Evolutionary conservation across 108 stramenopile species (phyloP).

Genomic region (Discostella pseudostelligera): DNA sequence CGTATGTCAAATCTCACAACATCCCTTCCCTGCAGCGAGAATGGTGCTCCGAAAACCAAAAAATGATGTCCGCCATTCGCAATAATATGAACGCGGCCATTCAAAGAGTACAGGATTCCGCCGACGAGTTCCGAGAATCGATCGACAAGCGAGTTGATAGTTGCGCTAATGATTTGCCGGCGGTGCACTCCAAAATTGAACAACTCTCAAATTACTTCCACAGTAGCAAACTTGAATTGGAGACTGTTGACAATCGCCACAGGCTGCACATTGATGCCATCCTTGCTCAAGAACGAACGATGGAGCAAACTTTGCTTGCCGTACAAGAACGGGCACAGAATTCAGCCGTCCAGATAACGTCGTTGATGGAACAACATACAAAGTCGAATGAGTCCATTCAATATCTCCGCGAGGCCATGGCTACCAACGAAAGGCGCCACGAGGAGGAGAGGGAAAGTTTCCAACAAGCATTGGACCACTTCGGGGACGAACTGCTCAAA

Average conservation of each 20-base stretch:
- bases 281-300: conserved; percentile 9
- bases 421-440: conserved; percentile 23
- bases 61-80: conserved; percentile 13
- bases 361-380: conserved; percentile 24
- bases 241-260: conserved; percentile 27
- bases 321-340: conserved; percentile 16
- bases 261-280: conserved; percentile 18
- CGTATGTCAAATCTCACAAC: conserved; percentile 30
- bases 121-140: conserved; percentile 9
- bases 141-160: conserved; percentile 23
- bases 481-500: conserved; percentile 44
- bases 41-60: conserved; percentile 19
- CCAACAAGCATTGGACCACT: conserved; percentile 23
- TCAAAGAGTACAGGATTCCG: conserved; percentile 13
- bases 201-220: conserved; percentile 27
- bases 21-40: conserved; percentile 26
- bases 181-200: conserved; percentile 14
- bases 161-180: conserved; percentile 19
- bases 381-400: conserved; percentile 27
- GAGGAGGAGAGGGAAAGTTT: conserved; percentile 24
- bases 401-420: conserved; percentile 16
- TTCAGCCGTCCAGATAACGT: conserved; percentile 12
- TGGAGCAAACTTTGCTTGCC: conserved; percentile 23
- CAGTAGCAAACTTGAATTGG: conserved; percentile 12
- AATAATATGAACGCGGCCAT: conserved; percentile 21